Conservation (phyloP, 2,329 filamentous ascomycete species). For the Verticillium zaregamsianum region DNA sequence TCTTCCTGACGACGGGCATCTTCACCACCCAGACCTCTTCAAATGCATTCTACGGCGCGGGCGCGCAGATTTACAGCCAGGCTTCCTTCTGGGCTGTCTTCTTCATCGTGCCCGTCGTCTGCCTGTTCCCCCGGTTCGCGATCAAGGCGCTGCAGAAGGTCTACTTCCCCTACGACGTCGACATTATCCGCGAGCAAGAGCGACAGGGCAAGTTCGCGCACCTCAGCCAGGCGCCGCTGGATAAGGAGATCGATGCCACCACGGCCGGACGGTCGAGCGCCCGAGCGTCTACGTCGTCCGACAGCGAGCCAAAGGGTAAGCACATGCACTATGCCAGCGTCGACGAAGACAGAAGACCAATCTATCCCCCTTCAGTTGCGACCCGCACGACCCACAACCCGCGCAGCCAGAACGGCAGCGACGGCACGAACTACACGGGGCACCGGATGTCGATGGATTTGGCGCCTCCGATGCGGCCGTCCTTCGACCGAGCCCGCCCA, state of each 20-base stretch:
- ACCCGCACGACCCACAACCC: constrained; percentile 75
- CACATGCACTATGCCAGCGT: constrained; percentile 59
- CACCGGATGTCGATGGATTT: constrained; percentile 58
- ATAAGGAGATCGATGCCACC: constrained; percentile 23
- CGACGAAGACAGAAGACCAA: constrained; percentile 85
- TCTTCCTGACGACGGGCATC: constrained; percentile 95
- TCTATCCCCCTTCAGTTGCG: constrained; percentile 88
- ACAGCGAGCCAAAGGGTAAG: constrained; percentile 52
- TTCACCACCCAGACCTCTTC: constrained; percentile 57
- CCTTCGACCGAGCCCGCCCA: constrained; percentile 66
- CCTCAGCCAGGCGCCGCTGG: constrained; percentile 41
- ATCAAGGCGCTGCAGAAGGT: constrained; percentile 90
- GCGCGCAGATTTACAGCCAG: constrained; percentile 72
- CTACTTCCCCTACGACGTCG: constrained; percentile 87
- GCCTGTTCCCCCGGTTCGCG: constrained; percentile 81
- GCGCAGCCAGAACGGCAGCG: constrained; percentile 85
- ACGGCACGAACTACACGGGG: constrained; percentile 84
- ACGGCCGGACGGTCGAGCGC: constrained; percentile 8
- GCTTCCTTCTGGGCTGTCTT: constrained; percentile 85
- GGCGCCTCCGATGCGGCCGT: constrained; percentile 38
- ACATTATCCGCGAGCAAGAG: constrained; percentile 93
- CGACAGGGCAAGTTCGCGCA: constrained; percentile 77
- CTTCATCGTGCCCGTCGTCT: constrained; percentile 73
- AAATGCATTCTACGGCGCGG: constrained; percentile 68
- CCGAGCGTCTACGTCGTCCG: constrained; percentile 51